Evolutionary conservation across 176 grass and related monocot species (phyloP).

Genomic region (Avena atlantica): DNA sequence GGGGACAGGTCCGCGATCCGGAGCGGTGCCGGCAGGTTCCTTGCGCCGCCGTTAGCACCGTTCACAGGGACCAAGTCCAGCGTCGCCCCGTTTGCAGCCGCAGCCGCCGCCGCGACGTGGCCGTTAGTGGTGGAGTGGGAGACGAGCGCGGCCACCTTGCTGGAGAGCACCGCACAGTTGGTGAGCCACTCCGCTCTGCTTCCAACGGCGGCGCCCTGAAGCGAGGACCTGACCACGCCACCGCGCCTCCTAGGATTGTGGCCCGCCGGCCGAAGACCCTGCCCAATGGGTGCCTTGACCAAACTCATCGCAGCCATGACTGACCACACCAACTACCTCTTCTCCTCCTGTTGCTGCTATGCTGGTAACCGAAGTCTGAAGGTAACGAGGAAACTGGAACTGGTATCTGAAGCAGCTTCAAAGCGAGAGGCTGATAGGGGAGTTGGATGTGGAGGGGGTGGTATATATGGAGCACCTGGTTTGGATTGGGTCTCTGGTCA

Average conservation of each 20-base stretch:
- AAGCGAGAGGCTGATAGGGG: conserved; percentile 48
- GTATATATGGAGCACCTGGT: conserved; percentile 36
- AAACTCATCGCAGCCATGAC: conserved; percentile 43
- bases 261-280: conserved; percentile 31
- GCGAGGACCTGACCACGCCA: conserved; percentile 53
- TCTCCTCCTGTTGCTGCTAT: conserved; percentile 7
- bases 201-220: conserved; percentile 57
- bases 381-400: background rate
- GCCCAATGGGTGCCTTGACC: conserved; percentile 28
- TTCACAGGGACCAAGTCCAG: conserved; percentile 48
- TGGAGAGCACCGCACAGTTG: conserved; percentile 82
- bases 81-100: conserved; percentile 16
- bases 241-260: background rate
- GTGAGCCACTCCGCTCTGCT: conserved; percentile 78
- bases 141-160: conserved; percentile 66
- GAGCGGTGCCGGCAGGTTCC: conserved; percentile 63
- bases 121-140: conserved; percentile 24
- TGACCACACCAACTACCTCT: conserved; percentile 33
- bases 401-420: conserved; percentile 39
- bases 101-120: background rate
- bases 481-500: background rate
- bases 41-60: conserved; percentile 12
- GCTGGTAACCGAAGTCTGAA: background rate
- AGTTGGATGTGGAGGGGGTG: background rate
- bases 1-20: conserved; percentile 78